These are phyloP conservation scores for Candida fluviatilis DNA, from an alignment of 805 yeast species.

Conservation along the genomic window DNA sequence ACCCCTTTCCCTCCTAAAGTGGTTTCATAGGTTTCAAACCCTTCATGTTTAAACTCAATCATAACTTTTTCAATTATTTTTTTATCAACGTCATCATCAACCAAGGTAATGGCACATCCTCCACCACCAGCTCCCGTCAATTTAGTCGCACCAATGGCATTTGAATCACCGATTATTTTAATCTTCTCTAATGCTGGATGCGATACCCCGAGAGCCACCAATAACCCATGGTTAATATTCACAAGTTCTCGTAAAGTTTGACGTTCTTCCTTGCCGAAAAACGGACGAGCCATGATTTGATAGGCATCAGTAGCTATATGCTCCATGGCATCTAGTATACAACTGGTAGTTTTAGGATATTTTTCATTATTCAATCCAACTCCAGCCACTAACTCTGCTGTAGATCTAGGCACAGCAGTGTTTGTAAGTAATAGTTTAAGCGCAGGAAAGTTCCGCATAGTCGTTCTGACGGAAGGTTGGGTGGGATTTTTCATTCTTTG, in stretches of 20 bases:
- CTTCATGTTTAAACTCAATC: conserved; percentile 35
- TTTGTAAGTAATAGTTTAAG: conserved; percentile 74
- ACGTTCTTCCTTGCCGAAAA: conserved; percentile 38
- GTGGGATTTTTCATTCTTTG: conserved; percentile 56
- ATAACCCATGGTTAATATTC: conserved; percentile 80
- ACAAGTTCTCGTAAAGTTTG: conserved; percentile 54
- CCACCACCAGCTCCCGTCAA: conserved; percentile 99
- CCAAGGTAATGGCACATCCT: conserved; percentile 91
- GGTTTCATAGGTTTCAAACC: conserved; percentile 75
- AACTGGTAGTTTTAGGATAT: conserved; percentile 51
- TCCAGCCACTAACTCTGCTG: conserved; percentile 75
- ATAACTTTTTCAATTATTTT: conserved; percentile 33
- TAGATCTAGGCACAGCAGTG: conserved; percentile 82
- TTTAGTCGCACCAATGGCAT: conserved; percentile 79
- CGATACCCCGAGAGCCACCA: conserved; percentile 83
- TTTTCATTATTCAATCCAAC: conserved; percentile 56
- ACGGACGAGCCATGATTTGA: conserved; percentile 52
- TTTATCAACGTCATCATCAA: conserved; percentile 43
- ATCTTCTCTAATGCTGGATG: conserved; percentile 87
- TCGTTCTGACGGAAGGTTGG: conserved; percentile 56
- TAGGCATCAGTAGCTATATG: conserved; percentile 70
- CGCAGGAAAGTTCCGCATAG: conserved; percentile 71
- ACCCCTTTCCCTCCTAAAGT: conserved; percentile 89
- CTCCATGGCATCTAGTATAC: conserved; percentile 74
- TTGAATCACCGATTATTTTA: conserved; percentile 58